Base-by-base conservation (phyloP, 1,139 yeast species). In the Yamadazyma atlantica region DNA sequence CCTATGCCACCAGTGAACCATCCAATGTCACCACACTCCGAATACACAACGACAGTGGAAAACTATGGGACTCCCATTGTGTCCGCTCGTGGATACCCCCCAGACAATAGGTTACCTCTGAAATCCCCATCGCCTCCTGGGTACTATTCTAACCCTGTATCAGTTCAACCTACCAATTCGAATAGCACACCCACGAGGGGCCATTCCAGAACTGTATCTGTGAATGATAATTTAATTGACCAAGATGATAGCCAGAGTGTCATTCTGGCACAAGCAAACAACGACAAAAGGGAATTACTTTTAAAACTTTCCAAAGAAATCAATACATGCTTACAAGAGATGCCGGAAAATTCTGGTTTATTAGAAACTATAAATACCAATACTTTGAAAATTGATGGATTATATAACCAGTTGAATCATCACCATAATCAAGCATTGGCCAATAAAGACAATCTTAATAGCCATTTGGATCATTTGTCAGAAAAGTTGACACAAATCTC, bases 371-470 rank as follows among this genome's bases (percentile, higher is more conserved):
- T 58, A 1, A 55, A 56, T 37, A 46, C 46, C 19, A 51, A 57
- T 34, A 38, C 40, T 4, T 29, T 39, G 14, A 66, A 65, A 36
- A 51, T 65, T 2, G 53, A 53, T 12, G 65, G 66, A 1, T 52
- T 71, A 6, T 53, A 56, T 38, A 44, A 55, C 1, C 75, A 69
- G 42, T 51, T 70, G 15, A 45, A 39, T 19, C 68, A 64, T 43
- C 75, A 70, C 41, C 52, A 58, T 40, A 59, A 54, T 12, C 73
- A 66, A 44, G 76, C 76, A 1, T 34, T 41, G 7, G 71, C 66
- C 7, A 71, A 71, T 48, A 53, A 62, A 13, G 53, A 49, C 5
- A 61, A 60, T 29, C 54, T 71, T 18, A 61, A 55, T 12, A 50
- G 49, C 5, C 75, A 69, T 43, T 47, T 60, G 9, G 43, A 54